phyloP scores from a whole-genome alignment of 1,284 basidiomycete species.

The Boletus sp. region DNA sequence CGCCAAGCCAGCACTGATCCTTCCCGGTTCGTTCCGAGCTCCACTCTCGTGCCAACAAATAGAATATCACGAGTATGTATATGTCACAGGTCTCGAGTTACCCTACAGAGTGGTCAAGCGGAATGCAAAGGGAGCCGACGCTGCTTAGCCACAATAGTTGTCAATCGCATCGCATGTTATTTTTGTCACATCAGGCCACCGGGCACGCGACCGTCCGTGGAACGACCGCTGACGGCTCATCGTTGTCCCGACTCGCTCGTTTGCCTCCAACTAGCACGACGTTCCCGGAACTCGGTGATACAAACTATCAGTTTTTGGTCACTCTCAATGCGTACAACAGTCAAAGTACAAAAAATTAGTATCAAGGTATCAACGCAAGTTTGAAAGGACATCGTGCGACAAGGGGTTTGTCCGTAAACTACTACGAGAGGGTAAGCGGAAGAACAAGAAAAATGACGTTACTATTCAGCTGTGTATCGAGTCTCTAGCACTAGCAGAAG shows the following conservation, averaged over 20 bases:
- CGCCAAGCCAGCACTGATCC: not conserved
- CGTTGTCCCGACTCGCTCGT: no score
- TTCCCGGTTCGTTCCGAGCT: slow-evolving; percentile 24
- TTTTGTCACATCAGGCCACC: slow-evolving; percentile 1
- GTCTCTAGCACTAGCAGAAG: slow-evolving; percentile 5
- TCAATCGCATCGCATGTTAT: slow-evolving; percentile 2
- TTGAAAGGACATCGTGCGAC: not conserved
- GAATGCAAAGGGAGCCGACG: slow-evolving; percentile 11
- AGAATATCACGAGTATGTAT: not conserved
- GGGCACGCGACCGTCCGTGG: not conserved
- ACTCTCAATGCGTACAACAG: not conserved
- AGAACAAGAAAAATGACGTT: no score
- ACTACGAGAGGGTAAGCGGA: not conserved
- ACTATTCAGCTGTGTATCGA: slow-evolving; percentile 4
- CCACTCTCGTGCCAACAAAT: slow-evolving; percentile 1
- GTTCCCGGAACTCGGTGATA: slow-evolving; percentile 2
- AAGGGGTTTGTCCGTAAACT: not conserved
- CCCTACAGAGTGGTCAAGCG: not conserved
- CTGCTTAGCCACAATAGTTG: not conserved
- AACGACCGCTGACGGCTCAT: no score
- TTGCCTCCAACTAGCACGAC: no score
- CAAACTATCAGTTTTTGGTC: not conserved
- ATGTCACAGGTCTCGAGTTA: no score
- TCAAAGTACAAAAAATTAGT: slow-evolving; percentile 2
- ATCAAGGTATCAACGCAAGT: slow-evolving; percentile 7